A percentile compares a stretch with the other conserved stretches of the same genome.
These are phyloP conservation scores for Urtica urens DNA, from an alignment of 306 rosid species.

Conservation along the genomic window DNA sequence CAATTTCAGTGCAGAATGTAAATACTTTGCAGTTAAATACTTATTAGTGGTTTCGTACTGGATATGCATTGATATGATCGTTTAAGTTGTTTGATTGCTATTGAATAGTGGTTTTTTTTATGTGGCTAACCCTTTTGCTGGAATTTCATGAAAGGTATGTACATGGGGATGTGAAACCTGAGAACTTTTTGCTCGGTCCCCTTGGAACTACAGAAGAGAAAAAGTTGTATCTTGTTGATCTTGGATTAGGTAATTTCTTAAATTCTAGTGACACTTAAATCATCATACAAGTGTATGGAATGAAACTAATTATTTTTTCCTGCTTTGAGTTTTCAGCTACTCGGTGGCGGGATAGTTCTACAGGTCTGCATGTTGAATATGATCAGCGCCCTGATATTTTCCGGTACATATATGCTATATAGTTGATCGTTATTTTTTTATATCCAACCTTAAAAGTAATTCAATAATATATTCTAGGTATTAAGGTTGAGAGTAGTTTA, in stretches of 20 bases:
- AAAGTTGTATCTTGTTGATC: slow-evolving; percentile 43
- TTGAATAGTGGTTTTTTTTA: too few relatives aligned
- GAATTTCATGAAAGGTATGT: slow-evolving; percentile 35
- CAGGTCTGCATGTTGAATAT: slow-evolving; percentile 41
- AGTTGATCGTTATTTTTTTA: background rate
- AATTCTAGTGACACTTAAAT: background rate
- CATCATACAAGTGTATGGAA: too few relatives aligned
- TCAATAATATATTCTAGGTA: background rate
- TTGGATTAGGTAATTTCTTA: slow-evolving; percentile 31
- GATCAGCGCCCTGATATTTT: slow-evolving; percentile 46
- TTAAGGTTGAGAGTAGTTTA: too few relatives aligned
- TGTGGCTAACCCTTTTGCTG: too few relatives aligned
- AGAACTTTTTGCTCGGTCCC: slow-evolving; percentile 43
- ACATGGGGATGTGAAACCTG: slow-evolving; percentile 47
- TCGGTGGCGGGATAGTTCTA: slow-evolving; percentile 32
- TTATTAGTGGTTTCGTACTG: too few relatives aligned
- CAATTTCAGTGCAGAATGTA: too few relatives aligned
- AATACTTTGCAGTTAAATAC: too few relatives aligned
- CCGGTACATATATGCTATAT: slow-evolving; percentile 16
- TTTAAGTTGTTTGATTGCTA: too few relatives aligned
- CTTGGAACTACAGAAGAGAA: slow-evolving; percentile 36
- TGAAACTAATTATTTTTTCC: background rate
- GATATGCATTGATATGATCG: too few relatives aligned
- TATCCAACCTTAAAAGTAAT: background rate
- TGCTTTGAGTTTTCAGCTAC: slow-evolving; percentile 22